Base-by-base conservation (phyloP, 495 filamentous ascomycete genomes). In the Neurospora discreta region DNA sequence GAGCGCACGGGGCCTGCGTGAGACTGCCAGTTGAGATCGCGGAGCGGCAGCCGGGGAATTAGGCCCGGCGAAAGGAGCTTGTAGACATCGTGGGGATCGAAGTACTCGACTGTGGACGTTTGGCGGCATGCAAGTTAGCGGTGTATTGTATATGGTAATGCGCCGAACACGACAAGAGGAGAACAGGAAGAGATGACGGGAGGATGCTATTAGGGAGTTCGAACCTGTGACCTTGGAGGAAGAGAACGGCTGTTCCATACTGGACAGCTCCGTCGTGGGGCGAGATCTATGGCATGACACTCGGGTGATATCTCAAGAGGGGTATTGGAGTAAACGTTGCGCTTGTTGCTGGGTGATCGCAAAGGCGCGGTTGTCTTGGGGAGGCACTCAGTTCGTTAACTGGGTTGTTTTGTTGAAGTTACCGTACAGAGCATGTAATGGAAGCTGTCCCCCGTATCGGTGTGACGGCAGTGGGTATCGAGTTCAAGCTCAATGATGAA, bases 1-100 rank as follows among this genome's bases (percentile, higher is more conserved):
- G 95, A 97, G 68, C 95, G 90, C 44, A 97, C 84, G 11, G 96
- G 95, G 11, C 95, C 90, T 36, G 90, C 90, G 67, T 95, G 91
- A 8, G 96, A 97, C 80, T 97, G 95, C 95, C 95, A 99, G 78
- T 98, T 91, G 65, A 99, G 89, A 78, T 97, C 95, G 70, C 89
- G 90, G n/a, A 99, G 85, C 13, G 95, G 95, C 5, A 99, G 86
- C 52, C 93, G 90, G 68, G 90, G 82, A 60, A 91, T 87, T 71
- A 98, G 85, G 71, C 93, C 86, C 1, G 90, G 84, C 11, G 91
- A 90, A n/a, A 98, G 82, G 20, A 92, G 85, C 71, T 91, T 88
- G 77, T 93, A 98, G 69, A 97, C 85, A 69, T 90, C 91, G 74
- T 90, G 91, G 16, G 96, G 95, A 80, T 99, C 95, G 82, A 90